Conservation (phyloP, 768 basidiomycete species). For the Mycena haematopus region DNA sequence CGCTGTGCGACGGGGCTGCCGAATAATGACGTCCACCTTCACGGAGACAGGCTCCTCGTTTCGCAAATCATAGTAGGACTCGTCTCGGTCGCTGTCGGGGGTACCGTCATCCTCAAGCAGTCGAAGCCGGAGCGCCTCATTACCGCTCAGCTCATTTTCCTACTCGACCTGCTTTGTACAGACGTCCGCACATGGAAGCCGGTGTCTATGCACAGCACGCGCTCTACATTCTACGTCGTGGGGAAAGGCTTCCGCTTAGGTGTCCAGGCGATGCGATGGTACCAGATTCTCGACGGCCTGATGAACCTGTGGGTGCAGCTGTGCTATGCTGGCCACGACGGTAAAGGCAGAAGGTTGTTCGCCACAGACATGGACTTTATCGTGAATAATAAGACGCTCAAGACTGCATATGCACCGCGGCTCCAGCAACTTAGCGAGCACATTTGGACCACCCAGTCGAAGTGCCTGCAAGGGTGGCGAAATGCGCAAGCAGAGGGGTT, state of each 20-base stretch:
- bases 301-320: constrained; percentile 38
- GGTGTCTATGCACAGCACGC: constrained; percentile 36
- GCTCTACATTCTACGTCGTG: constrained; percentile 40
- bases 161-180: constrained; percentile 37
- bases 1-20: constrained; percentile 28
- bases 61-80: constrained; percentile 41
- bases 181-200: constrained; percentile 38
- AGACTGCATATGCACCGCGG: constrained; percentile 31
- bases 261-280: constrained; percentile 5
- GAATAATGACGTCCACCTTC: constrained; percentile 9
- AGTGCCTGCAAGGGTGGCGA: constrained; percentile 31
- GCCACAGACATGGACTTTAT: constrained; percentile 39
- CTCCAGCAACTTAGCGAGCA: constrained; percentile 34
- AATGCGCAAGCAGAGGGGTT: constrained; percentile 26
- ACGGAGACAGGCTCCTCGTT: constrained; percentile 36
- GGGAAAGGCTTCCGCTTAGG: constrained; percentile 37
- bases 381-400: constrained; percentile 30
- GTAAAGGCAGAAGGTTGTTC: constrained; percentile 28
- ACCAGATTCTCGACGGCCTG: constrained; percentile 27
- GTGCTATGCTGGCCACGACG: constrained; percentile 29
- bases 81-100: constrained; percentile 31
- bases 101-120: constrained; percentile 41
- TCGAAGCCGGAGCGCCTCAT: constrained; percentile 36
- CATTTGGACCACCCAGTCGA: constrained; percentile 36
- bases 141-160: constrained; percentile 38